Evolutionary conservation across 2,329 filamentous ascomycete species (phyloP).

Genomic region (Pseudogymnoascus sp.): DNA sequence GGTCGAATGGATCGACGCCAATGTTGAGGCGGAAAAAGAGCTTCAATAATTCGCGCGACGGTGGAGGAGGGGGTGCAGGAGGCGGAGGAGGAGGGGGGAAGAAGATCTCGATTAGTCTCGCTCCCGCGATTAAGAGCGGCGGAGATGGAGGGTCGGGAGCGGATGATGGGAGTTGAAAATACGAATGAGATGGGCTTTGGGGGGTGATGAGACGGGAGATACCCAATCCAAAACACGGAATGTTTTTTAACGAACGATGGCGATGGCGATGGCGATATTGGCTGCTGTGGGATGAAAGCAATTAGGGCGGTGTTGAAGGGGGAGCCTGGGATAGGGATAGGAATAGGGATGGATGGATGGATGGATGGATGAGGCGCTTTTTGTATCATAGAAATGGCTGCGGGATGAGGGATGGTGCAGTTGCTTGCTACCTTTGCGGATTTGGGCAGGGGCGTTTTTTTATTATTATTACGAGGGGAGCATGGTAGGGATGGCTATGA

Average conservation of each 20-base stretch:
- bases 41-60: conserved; percentile 33
- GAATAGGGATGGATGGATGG: background rate
- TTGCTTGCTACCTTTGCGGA: background rate
- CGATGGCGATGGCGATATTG: background rate
- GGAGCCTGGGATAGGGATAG: background rate
- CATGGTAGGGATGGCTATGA: background rate
- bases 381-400: background rate
- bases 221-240: background rate
- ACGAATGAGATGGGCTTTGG: background rate
- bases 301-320: background rate
- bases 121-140: conserved; percentile 33
- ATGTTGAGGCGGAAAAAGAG: conserved; percentile 41
- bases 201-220: background rate
- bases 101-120: conserved; percentile 53
- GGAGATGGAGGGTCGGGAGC: conserved; percentile 23
- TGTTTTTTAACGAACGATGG: background rate
- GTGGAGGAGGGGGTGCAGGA: conserved; percentile 29
- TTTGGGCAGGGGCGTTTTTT: background rate
- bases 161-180: conserved; percentile 21
- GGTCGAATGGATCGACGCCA: conserved; percentile 23
- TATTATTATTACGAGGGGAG: background rate
- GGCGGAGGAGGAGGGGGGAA: conserved; percentile 23
- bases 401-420: background rate
- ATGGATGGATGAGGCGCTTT: background rate
- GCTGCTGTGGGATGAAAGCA: background rate